Evolutionary conservation across 305 asterid species (phyloP), one percentile per base, ranked within the genome.

Genomic region (Euphrasia arctica): DNA sequence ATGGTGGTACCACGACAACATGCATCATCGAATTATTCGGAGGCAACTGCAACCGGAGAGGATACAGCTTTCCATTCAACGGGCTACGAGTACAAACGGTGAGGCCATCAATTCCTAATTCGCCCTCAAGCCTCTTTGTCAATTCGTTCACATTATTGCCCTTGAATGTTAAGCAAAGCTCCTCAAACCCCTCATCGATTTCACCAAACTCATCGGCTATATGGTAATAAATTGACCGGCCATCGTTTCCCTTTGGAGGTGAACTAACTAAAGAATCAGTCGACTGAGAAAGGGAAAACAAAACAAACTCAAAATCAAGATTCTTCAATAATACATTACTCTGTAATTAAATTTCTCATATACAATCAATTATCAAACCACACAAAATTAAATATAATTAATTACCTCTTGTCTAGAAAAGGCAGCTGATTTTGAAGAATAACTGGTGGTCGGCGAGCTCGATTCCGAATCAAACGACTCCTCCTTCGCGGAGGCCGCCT

Each of bases 21-120:
- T 87, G 83, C 90, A 93, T 85, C 50, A 78, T 77, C 11, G 88
- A 62, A 43, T 90, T 90, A 68, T 87, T 87, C 28, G 98, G 98
- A 59, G 98, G 98, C 62, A 93, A 94, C 72, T 88, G 96, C 75
- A 93, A 79, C 36, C 84, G 95, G 28, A 93, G 98, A 67, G 98
- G 97, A 67, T 81, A 84, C 51, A 93, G 85, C 63, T 84, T 87
- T 54, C 92, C 95, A 57, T 90, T 81, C 67, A 93, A 66, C 1
- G 97, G 96, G 64, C 95, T 90, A 11, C 76, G 75, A 0, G 87
- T 78, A 64, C 97, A 87, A 25, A 93, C 97, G 0, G 80, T 80
- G 47, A 90, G 69, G 34, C 89, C 91, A 1, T 78, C 67, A 6
- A 88, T 67, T 62, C 92, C 95, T 4, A 83, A 72, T 64, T 82